Percentiles rank a stretch among this genome's conserved stretches.
Conservation (phyloP, 1,284 basidiomycete species). For the Cryptococcus sp. region DNA sequence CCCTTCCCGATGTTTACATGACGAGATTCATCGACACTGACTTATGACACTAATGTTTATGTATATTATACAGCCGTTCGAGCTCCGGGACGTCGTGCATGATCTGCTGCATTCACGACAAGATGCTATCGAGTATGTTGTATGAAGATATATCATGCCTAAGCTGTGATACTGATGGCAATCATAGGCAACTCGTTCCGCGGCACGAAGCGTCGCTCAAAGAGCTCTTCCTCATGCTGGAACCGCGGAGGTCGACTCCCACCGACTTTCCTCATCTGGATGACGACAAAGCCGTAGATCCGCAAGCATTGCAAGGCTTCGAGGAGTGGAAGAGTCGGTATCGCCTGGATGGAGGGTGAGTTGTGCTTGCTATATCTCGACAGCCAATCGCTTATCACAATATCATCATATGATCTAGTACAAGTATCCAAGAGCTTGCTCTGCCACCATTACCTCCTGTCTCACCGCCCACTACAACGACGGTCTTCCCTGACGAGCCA, state of each 20-base stretch:
- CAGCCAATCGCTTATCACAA: neutral
- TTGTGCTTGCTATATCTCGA: neutral
- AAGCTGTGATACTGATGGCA: neutral
- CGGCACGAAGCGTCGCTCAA: constrained; percentile 36
- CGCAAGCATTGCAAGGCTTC: constrained; percentile 25
- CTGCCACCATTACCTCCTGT: constrained; percentile 37
- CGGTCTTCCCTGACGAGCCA: constrained; percentile 44
- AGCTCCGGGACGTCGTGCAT: constrained; percentile 36
- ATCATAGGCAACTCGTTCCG: constrained; percentile 1
- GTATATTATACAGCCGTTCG: constrained; percentile 14
- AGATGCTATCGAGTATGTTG: constrained; percentile 25
- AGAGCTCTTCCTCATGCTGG: constrained; percentile 35
- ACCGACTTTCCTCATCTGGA: constrained; percentile 31
- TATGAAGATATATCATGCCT: neutral
- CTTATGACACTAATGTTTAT: neutral
- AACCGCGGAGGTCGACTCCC: constrained; percentile 22
- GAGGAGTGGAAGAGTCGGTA: constrained; percentile 38
- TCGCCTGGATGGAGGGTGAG: constrained; percentile 34
- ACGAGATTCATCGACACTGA: too few relatives aligned
- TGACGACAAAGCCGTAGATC: constrained; percentile 20
- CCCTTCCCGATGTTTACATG: too few relatives aligned
- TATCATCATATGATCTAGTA: constrained; percentile 11
- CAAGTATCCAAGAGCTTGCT: constrained; percentile 26
- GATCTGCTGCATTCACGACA: constrained; percentile 32
- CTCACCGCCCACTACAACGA: constrained; percentile 35